phyloP scores from a whole-genome alignment of 140 eudicot genomes.

The Stevia rebaudiana region DNA sequence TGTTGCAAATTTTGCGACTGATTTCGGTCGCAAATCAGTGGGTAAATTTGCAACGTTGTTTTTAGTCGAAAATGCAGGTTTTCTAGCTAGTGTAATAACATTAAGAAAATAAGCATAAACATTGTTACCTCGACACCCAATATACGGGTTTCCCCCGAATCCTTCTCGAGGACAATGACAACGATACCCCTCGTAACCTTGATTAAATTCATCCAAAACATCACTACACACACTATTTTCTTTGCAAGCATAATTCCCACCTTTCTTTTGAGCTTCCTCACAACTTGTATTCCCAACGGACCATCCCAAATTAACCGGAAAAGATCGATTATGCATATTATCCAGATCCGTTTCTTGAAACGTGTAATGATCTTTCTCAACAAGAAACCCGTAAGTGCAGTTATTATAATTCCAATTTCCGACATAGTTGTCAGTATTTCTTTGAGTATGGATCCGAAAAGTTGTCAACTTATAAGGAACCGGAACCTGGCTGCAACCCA shows the following conservation, averaged over 20 bases:
- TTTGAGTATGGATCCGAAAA: slow-evolving; percentile 23
- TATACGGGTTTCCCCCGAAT: slow-evolving; percentile 24
- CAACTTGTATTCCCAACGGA: slow-evolving; percentile 17
- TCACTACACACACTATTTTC: slow-evolving; percentile 22
- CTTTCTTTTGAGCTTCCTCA: slow-evolving; percentile 23
- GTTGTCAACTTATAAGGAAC: slow-evolving; percentile 14
- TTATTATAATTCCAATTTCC: slow-evolving; percentile 25
- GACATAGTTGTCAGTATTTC: slow-evolving; percentile 5
- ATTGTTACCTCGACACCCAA: slow-evolving; percentile 29
- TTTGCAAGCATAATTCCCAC: slow-evolving; percentile 6
- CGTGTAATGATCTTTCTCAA: slow-evolving; percentile 22
- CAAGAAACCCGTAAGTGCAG: slow-evolving; percentile 25
- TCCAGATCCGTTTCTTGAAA: slow-evolving; percentile 22
- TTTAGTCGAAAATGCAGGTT: too few relatives aligned
- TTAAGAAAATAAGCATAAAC: neutral
- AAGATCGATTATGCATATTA: slow-evolving; percentile 17
- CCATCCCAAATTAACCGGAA: slow-evolving; percentile 29
- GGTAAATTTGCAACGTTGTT: too few relatives aligned
- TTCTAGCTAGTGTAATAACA: too few relatives aligned
- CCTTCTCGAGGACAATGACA: slow-evolving; percentile 28
- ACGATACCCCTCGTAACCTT: slow-evolving; percentile 16
- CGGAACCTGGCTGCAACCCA: slow-evolving; percentile 39
- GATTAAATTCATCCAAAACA: neutral
- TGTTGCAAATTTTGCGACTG: too few relatives aligned
- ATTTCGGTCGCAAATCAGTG: too few relatives aligned